Evolutionary conservation across 2,329 filamentous ascomycete genomes (phyloP), one percentile per base, ranked within the genome.

Genomic region (Xylaria hypoxylon): DNA sequence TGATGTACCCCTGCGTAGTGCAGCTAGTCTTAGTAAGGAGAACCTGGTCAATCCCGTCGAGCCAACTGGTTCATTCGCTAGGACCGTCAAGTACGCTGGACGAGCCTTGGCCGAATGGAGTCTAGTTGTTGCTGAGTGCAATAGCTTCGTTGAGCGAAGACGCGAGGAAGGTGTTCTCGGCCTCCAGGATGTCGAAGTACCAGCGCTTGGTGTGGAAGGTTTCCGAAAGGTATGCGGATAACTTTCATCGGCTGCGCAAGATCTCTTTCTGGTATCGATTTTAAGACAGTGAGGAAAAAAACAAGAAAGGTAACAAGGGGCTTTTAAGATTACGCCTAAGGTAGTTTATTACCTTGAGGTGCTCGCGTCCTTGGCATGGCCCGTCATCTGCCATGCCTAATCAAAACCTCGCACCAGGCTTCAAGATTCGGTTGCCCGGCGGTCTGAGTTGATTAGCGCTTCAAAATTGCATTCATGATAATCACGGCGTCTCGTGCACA

Each of bases 61-160:
- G 69, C 87, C 86, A 0, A 75, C 72, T 1, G 84, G 85, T 5
- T 70, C 80, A 1, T 84, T 80, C 60, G 77, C 78, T 15, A 78
- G 80, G 51, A 83, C 83, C 28, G 81, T 84, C 8, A 86, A 87
- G 55, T 91, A 95, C 76, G 83, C 87, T 2, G 92, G 92, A 1
- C 85, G 91, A 22, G 90, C 92, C 0, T 82, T 96, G 50, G 92
- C 92, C 0, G 92, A 96, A 77, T 96, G 92, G 92, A 84, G 85
- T 22, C 81, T 92, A 19, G 86, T 95, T 22, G 88, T 94, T 17
- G 86, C 87, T 62, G 92, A 96, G 77, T 93, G 89, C 80, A 93
- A 94, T 79, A 92, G 89, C 74, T 96, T 95, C 78, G 88, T 93
- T 35, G 92, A 95, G 65, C 84, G 92, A 51, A 86, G 92, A 61